phyloP scores from a whole-genome alignment of 768 basidiomycete species.

The Paxillus involutus region DNA sequence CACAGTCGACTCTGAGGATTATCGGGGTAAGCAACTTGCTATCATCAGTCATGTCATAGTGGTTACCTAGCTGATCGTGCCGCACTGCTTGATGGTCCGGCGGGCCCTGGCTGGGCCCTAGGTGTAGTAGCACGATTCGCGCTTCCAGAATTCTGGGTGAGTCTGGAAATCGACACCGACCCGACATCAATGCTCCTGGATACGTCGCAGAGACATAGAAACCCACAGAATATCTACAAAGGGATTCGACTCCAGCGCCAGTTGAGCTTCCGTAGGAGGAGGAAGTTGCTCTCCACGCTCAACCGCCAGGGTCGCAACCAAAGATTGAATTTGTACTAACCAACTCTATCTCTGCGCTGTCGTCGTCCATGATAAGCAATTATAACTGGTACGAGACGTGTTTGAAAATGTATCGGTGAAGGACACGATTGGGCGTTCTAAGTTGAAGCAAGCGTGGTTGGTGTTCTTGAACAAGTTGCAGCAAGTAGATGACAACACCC shows the following conservation, averaged over 20 bases:
- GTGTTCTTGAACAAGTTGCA: background rate
- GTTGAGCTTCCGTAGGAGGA: conserved; percentile 18
- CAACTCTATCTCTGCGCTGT: conserved; percentile 27
- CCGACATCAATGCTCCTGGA: background rate
- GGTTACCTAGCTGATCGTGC: background rate
- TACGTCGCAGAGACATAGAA: background rate
- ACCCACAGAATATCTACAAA: conserved; percentile 14
- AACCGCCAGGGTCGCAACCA: conserved; percentile 28
- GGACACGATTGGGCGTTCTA: no score
- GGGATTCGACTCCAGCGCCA: conserved; percentile 12
- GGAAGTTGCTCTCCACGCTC: conserved; percentile 27
- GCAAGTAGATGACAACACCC: background rate
- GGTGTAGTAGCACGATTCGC: conserved; percentile 8
- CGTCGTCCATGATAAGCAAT: conserved; percentile 19
- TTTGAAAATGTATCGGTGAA: no score
- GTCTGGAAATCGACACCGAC: background rate
- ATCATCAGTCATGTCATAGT: background rate
- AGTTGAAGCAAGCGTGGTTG: no score
- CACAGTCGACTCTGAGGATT: conserved; percentile 30
- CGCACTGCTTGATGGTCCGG: background rate
- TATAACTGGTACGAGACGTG: no score
- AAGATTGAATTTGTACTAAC: conserved; percentile 1
- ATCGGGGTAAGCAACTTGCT: background rate
- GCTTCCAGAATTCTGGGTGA: background rate
- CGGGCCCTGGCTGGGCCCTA: background rate